Percentiles rank a stretch among this genome's conserved stretches.
Evolutionary conservation across 495 filamentous ascomycete species (phyloP).

Genomic region (Podospora pseudocomata): DNA sequence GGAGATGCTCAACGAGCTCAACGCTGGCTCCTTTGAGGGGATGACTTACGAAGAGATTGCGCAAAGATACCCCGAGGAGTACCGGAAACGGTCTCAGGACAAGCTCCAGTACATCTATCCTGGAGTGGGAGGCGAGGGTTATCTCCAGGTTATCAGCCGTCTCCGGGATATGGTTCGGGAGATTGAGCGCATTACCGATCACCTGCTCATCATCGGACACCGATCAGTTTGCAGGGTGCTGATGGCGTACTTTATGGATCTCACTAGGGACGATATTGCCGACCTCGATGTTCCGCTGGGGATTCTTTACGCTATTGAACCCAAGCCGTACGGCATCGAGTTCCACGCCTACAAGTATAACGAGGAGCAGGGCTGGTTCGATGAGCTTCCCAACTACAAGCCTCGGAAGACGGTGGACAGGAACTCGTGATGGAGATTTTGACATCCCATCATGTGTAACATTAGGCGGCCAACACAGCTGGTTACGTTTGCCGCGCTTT

Average conservation of each 20-base stretch:
- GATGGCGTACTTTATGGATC: constrained; percentile 90
- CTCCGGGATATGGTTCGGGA: constrained; percentile 94
- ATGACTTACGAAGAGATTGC: constrained; percentile 91
- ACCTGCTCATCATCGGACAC: constrained; percentile 86
- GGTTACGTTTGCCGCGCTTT: not conserved
- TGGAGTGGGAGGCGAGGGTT: constrained; percentile 91
- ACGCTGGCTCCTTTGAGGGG: constrained; percentile 88
- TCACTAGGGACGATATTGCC: constrained; percentile 84
- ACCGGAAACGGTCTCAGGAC: constrained; percentile 64
- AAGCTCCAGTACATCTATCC: constrained; percentile 95
- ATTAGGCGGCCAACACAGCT: not conserved
- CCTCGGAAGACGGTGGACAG: constrained; percentile 54
- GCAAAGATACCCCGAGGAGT: constrained; percentile 70
- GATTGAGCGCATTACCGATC: constrained; percentile 93
- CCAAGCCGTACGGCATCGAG: constrained; percentile 95
- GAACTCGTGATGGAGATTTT: constrained; percentile 22
- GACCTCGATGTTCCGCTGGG: constrained; percentile 90
- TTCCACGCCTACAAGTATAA: constrained; percentile 94
- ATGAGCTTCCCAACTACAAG: constrained; percentile 73
- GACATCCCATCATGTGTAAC: not conserved
- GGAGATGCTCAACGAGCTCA: constrained; percentile 96
- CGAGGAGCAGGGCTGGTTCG: constrained; percentile 69
- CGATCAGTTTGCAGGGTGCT: constrained; percentile 86
- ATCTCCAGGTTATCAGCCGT: constrained; percentile 94
- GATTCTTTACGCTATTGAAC: constrained; percentile 88